phyloP scores from a whole-genome alignment of 495 filamentous ascomycete genomes.

The Penicillium roqueforti region DNA sequence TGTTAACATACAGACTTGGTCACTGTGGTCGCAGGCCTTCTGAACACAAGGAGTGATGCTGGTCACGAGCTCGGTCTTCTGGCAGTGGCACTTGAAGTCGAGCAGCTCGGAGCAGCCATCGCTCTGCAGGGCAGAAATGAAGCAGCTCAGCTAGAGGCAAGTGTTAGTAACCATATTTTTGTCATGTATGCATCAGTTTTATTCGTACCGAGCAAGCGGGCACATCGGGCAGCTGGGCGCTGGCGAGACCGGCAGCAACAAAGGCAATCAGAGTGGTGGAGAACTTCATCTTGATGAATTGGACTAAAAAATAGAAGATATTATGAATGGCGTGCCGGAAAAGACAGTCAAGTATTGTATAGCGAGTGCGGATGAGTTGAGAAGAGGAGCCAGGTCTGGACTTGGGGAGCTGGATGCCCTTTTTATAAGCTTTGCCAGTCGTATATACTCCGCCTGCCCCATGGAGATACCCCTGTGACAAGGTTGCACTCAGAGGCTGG shows the following conservation, averaged over 20 bases:
- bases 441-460: not conserved
- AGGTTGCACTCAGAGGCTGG: constrained; percentile 12
- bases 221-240: constrained; percentile 39
- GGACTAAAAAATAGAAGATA: not conserved
- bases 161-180: constrained; percentile 2
- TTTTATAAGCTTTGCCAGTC: constrained; percentile 23
- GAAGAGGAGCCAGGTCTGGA: not conserved
- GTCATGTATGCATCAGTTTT: not conserved
- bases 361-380: constrained; percentile 22
- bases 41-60: constrained; percentile 44
- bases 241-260: constrained; percentile 34
- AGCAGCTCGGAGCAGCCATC: constrained; percentile 44
- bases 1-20: constrained; percentile 35
- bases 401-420: constrained; percentile 8
- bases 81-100: constrained; percentile 52
- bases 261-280: constrained; percentile 31
- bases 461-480: not conserved
- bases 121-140: constrained; percentile 32
- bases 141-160: constrained; percentile 38
- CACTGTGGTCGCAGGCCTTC: constrained; percentile 33
- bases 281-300: constrained; percentile 41
- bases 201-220: constrained; percentile 43
- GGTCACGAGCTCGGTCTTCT: constrained; percentile 38
- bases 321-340: constrained; percentile 16
- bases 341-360: constrained; percentile 24